Evolutionary conservation across 257 asterid genomes (phyloP).

Genomic region (Salvia hispanica): DNA sequence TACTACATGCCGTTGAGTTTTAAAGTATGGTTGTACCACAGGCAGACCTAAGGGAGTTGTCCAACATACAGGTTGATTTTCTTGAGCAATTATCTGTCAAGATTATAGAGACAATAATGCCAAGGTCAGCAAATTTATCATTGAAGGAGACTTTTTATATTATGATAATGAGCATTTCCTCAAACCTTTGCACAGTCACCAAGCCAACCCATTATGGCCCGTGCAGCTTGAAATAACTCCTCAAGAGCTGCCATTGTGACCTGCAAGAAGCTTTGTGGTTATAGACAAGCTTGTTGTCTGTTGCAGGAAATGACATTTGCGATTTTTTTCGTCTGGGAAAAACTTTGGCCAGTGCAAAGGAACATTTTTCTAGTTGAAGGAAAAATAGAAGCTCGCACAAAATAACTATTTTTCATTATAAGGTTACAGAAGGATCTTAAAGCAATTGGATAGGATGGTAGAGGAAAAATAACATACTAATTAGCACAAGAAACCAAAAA

Average conservation of each 20-base stretch:
- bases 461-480: slow-evolving; percentile 4
- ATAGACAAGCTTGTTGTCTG: slow-evolving; percentile 3
- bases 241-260: slow-evolving; percentile 89
- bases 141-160: neutral
- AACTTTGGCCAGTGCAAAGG: slow-evolving; percentile 3
- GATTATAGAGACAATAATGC: slow-evolving; percentile 24
- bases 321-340: slow-evolving; percentile 20
- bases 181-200: slow-evolving; percentile 97
- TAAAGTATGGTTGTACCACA: slow-evolving; percentile 91
- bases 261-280: slow-evolving; percentile 37
- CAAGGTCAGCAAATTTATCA: slow-evolving; percentile 25
- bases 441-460: neutral
- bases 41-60: slow-evolving; percentile 98
- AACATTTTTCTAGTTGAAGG: slow-evolving; percentile 8
- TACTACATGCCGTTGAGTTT: slow-evolving; percentile 75
- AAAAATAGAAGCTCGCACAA: slow-evolving; percentile 10
- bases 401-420: neutral
- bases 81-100: slow-evolving; percentile 81
- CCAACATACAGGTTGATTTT: slow-evolving; percentile 86
- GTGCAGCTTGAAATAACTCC: slow-evolving; percentile 92
- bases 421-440: neutral
- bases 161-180: slow-evolving; percentile 22
- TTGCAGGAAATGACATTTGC: neutral
- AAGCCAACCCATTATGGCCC: slow-evolving; percentile 94
- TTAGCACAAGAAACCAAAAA: slow-evolving; percentile 9